Conservation (phyloP, 2,329 filamentous ascomycete species). For the Xylaria hypoxylon region DNA sequence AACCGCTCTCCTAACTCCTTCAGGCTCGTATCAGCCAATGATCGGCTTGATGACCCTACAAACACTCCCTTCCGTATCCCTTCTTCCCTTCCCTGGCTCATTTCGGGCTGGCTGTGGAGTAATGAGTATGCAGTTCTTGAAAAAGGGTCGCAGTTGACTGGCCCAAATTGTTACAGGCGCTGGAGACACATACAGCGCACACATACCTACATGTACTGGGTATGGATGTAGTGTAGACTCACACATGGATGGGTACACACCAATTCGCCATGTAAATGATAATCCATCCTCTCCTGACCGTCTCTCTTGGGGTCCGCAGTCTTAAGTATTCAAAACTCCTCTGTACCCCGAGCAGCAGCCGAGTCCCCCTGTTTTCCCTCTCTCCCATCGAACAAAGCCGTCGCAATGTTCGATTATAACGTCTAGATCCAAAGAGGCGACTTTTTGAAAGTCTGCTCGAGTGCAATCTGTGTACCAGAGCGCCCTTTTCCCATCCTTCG, state of each 20-base stretch:
- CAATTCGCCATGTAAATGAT: constrained; percentile 32
- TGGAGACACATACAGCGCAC: constrained; percentile 39
- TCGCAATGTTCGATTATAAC: constrained; percentile 66
- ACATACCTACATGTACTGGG: constrained; percentile 26
- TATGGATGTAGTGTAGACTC: constrained; percentile 10
- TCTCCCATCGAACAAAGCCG: constrained; percentile 61
- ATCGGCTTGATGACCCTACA: not conserved
- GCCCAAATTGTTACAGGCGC: constrained; percentile 27
- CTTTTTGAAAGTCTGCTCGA: constrained; percentile 65
- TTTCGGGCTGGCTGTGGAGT: constrained; percentile 34
- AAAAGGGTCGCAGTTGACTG: constrained; percentile 32
- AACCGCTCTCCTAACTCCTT: constrained; percentile 4
- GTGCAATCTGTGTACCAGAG: constrained; percentile 47
- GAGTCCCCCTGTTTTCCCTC: constrained; percentile 53
- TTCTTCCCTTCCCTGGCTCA: constrained; percentile 24
- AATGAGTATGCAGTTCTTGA: constrained; percentile 35
- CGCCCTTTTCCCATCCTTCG: constrained; percentile 32
- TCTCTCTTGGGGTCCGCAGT: constrained; percentile 41
- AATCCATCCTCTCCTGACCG: constrained; percentile 39
- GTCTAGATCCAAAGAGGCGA: constrained; percentile 62
- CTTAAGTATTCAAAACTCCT: constrained; percentile 52
- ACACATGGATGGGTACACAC: constrained; percentile 32
- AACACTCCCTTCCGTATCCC: constrained; percentile 22
- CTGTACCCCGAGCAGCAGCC: constrained; percentile 49
- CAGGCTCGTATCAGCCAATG: constrained; percentile 13